Percentiles rank a stretch among this genome's conserved stretches.
Evolutionary conservation across 2,329 filamentous ascomycete species (phyloP).

Genomic region (Hypoxylon sp.): DNA sequence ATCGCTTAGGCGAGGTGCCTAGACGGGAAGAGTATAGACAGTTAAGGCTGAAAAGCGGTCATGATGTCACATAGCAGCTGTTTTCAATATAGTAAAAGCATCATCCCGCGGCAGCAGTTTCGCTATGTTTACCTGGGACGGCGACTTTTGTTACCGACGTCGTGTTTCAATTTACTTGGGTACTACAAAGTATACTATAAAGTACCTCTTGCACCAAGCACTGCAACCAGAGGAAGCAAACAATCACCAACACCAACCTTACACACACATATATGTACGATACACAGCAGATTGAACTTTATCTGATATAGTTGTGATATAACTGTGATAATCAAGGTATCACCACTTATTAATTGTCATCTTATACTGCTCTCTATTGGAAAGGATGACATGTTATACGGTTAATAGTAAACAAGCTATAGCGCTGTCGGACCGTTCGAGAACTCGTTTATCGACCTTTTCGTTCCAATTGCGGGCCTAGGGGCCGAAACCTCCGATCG

Average conservation of each 20-base stretch:
- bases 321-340: background rate
- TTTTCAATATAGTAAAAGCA: conserved; percentile 6
- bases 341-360: background rate
- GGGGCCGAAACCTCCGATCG: conserved; percentile 37
- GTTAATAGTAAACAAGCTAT: background rate
- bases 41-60: conserved; percentile 28
- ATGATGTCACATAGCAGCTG: conserved; percentile 19
- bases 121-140: too few species aligned
- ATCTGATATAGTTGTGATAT: background rate
- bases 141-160: too few species aligned
- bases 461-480: conserved; percentile 28
- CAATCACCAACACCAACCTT: background rate
- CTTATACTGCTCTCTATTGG: too few species aligned
- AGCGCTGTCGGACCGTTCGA: conserved; percentile 19
- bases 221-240: background rate
- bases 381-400: conserved; percentile 5
- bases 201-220: too few species aligned
- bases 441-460: conserved; percentile 22
- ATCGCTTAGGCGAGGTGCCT: too few species aligned
- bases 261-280: background rate
- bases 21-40: too few species aligned
- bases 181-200: too few species aligned
- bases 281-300: background rate
- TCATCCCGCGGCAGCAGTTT: conserved; percentile 6
- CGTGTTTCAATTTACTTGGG: too few species aligned